Base-by-base conservation (phyloP, 768 basidiomycete genomes). In the Kwoniella heveanensis region DNA sequence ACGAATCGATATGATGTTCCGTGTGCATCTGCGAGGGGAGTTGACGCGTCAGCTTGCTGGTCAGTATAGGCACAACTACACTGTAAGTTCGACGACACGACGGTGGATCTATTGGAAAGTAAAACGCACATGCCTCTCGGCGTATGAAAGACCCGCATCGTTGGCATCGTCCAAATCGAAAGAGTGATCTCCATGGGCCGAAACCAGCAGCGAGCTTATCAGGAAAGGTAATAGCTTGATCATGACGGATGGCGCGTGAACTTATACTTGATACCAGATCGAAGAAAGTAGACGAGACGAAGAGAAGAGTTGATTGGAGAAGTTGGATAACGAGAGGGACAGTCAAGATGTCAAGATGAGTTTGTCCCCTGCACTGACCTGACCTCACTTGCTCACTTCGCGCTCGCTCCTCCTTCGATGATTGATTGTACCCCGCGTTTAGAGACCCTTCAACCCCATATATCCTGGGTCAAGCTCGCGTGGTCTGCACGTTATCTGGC, bases 91-190 rank as follows among this genome's bases (percentile, higher is more conserved):
- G n/a, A n/a, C n/a, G n/a, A n/a, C n/a, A n/a, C n/a, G n/a, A n/a
- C n/a, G n/a, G n/a, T n/a, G n/a, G n/a, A n/a, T n/a, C n/a, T n/a
- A n/a, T n/a, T n/a, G n/a, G n/a, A n/a, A n/a, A n/a, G n/a, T n/a
- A 32, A 5, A 32, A 86, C 91, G 73, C 87, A 95, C 92, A 83
- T 97, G 94, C 83, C 89, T 84, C 78, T 88, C 83, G 54, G 92
- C 92, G 82, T 97, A 97, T 65, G 90, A 85, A 61, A 75, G 63
- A 65, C 88, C 84, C 25, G 88, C 83, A n/a, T 86, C 86, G 80
- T 89, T 88, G 2, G 85, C 85, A 62, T 77, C 76, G 25, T 73
- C 57, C 0, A 85, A 84, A 53, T 81, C 79, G 63, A 85, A 80
- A 48, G 81, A 83, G 71, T 90, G 88, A 59, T 83, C 87, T 0